Evolutionary conservation across 768 basidiomycete genomes (phyloP).

Genomic region (Lepiota brunneoincarnata): DNA sequence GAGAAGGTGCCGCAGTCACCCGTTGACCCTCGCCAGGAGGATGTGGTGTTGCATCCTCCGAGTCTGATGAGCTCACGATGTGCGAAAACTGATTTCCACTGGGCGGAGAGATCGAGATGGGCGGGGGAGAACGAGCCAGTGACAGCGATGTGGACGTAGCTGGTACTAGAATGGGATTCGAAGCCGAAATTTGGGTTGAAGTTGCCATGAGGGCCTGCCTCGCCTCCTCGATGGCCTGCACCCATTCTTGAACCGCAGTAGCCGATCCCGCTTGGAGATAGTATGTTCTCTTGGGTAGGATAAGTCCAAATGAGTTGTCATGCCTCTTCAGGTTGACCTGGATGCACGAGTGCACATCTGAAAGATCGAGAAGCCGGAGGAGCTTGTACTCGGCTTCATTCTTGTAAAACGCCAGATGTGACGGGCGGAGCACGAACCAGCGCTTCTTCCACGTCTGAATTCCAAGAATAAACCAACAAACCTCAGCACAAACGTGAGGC

Average conservation of each 20-base stretch:
- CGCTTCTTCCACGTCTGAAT: slow-evolving; percentile 95
- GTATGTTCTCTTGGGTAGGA: slow-evolving; percentile 86
- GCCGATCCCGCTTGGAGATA: slow-evolving; percentile 80
- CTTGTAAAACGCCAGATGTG: slow-evolving; percentile 96
- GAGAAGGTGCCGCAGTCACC: slow-evolving; percentile 8
- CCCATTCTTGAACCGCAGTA: slow-evolving; percentile 81
- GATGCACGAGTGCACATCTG: slow-evolving; percentile 88
- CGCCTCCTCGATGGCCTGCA: slow-evolving; percentile 75
- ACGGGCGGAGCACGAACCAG: slow-evolving; percentile 94
- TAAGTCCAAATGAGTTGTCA: slow-evolving; percentile 84
- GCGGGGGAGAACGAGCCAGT: slow-evolving; percentile 26
- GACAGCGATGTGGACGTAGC: slow-evolving; percentile 17
- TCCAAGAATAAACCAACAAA: neutral
- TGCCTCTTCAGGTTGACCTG: slow-evolving; percentile 88
- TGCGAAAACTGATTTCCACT: slow-evolving; percentile 32
- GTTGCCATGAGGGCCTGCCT: slow-evolving; percentile 62
- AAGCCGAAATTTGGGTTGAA: slow-evolving; percentile 55
- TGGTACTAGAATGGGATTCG: slow-evolving; percentile 36
- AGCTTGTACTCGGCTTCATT: slow-evolving; percentile 92
- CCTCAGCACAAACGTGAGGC: slow-evolving; percentile 5
- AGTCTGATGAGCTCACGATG: slow-evolving; percentile 73
- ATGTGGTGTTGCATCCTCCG: slow-evolving; percentile 53
- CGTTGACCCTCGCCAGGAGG: neutral
- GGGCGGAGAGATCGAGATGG: slow-evolving; percentile 49
- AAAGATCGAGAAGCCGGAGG: slow-evolving; percentile 81